These are phyloP conservation scores for Scalesia atractyloides DNA, from an alignment of 129 eudicot genomes.

Conservation along the genomic window DNA sequence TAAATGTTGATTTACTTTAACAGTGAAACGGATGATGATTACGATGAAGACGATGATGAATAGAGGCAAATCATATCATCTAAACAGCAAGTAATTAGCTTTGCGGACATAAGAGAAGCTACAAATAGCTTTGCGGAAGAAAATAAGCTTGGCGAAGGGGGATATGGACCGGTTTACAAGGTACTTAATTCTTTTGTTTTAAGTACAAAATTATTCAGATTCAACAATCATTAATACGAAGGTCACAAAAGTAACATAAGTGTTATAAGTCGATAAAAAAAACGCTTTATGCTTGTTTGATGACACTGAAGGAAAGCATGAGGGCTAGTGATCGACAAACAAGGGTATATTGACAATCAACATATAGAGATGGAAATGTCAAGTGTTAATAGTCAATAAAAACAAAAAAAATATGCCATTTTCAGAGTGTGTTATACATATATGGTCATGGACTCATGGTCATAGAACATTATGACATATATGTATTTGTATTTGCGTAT, in stretches of 20 bases:
- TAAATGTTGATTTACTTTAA: background rate
- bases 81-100: slow-evolving; percentile 37
- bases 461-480: too few species aligned
- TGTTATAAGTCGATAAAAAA: background rate
- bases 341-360: background rate
- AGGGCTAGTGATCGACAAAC: background rate
- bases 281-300: background rate
- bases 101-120: slow-evolving; percentile 39
- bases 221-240: background rate
- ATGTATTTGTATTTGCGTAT: too few species aligned
- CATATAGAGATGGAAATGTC: background rate
- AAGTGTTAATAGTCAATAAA: background rate
- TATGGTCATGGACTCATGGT: too few species aligned
- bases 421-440: too few species aligned
- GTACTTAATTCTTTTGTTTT: slow-evolving; percentile 23
- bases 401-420: too few species aligned
- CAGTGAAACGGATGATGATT: background rate
- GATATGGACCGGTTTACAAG: slow-evolving; percentile 54
- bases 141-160: slow-evolving; percentile 59
- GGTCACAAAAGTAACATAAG: background rate
- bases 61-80: slow-evolving; percentile 11
- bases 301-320: background rate
- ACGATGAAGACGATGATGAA: slow-evolving; percentile 9
- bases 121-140: slow-evolving; percentile 32
- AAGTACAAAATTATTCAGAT: background rate